These are phyloP conservation scores for Catenaria anguillulae DNA, from an alignment of 371 early-diverging fungal genomes.

Conservation along the genomic window DNA sequence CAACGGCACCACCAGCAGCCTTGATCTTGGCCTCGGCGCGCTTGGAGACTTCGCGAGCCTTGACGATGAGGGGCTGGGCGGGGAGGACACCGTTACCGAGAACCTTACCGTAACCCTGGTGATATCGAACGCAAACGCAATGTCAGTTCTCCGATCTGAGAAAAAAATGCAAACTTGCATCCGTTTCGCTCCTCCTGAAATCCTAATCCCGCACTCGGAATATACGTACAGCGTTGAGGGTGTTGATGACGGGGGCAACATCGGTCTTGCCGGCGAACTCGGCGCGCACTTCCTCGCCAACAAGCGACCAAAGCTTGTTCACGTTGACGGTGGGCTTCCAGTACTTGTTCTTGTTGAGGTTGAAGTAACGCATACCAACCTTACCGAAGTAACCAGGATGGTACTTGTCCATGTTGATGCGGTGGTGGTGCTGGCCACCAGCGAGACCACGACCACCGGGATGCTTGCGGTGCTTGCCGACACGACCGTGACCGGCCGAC, in stretches of 20 bases:
- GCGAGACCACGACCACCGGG: constrained; percentile 99
- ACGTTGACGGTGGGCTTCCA: constrained; percentile 82
- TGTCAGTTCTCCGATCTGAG: too few species aligned
- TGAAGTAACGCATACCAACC: constrained; percentile 99
- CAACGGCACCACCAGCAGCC: constrained; percentile 88
- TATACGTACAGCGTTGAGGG: constrained; percentile 38
- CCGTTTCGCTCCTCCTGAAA: too few species aligned
- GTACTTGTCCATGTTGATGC: constrained; percentile 99
- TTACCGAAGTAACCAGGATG: constrained; percentile 99
- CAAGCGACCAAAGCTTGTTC: constrained; percentile 88
- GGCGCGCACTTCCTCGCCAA: constrained; percentile 77
- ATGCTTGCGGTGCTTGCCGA: constrained; percentile 99
- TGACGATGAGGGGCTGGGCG: constrained; percentile 89
- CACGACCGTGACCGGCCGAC: constrained; percentile 86
- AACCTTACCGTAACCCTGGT: constrained; percentile 94
- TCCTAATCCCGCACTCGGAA: constrained; percentile 22
- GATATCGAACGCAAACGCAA: too few species aligned
- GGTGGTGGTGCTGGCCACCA: constrained; percentile 99
- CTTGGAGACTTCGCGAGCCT: constrained; percentile 87
- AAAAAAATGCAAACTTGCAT: too few species aligned
- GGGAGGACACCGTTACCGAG: constrained; percentile 90
- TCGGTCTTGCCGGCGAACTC: constrained; percentile 74
- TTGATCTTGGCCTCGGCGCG: constrained; percentile 98
- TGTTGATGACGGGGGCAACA: constrained; percentile 86
- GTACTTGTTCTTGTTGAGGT: constrained; percentile 85